Evolutionary conservation across 2,329 filamentous ascomycete species (phyloP).

Genomic region (Hypocrella siamensis): DNA sequence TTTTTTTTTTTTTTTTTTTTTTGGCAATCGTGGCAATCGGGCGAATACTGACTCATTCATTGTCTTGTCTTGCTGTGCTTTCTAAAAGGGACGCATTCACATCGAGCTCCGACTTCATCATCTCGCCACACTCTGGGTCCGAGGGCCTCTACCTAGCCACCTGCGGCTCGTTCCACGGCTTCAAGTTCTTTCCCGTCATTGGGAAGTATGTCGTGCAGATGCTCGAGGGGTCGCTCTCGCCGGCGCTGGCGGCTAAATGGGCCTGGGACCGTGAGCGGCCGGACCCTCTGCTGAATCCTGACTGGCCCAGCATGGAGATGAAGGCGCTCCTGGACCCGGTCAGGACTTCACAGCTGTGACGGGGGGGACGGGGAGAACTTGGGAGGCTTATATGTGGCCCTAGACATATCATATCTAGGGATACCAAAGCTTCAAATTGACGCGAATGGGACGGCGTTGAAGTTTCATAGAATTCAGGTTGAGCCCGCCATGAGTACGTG

Average conservation of each 20-base stretch:
- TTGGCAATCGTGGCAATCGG: too few relatives aligned
- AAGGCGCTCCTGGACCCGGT: conserved; percentile 26
- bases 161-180: conserved; percentile 51
- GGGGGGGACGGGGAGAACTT: too few relatives aligned
- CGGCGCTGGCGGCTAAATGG: conserved; percentile 31
- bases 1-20: too few relatives aligned
- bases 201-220: conserved; percentile 46
- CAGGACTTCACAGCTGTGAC: conserved; percentile 12
- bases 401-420: too few relatives aligned
- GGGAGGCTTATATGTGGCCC: too few relatives aligned
- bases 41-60: too few relatives aligned
- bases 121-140: conserved; percentile 37
- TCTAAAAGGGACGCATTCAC: conserved; percentile 48
- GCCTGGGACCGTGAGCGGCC: conserved; percentile 45
- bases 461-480: too few relatives aligned
- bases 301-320: conserved; percentile 43
- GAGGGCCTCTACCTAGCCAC: conserved; percentile 44
- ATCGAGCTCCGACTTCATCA: conserved; percentile 43
- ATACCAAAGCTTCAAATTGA: too few relatives aligned
- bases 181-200: conserved; percentile 51
- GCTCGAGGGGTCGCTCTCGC: conserved; percentile 28
- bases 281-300: conserved; percentile 32
- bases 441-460: too few relatives aligned
- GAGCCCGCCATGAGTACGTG: too few relatives aligned
- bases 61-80: not conserved